phyloP scores from a whole-genome alignment of 192 early-diverging fungal species.

The Umbelopsis sp. region DNA sequence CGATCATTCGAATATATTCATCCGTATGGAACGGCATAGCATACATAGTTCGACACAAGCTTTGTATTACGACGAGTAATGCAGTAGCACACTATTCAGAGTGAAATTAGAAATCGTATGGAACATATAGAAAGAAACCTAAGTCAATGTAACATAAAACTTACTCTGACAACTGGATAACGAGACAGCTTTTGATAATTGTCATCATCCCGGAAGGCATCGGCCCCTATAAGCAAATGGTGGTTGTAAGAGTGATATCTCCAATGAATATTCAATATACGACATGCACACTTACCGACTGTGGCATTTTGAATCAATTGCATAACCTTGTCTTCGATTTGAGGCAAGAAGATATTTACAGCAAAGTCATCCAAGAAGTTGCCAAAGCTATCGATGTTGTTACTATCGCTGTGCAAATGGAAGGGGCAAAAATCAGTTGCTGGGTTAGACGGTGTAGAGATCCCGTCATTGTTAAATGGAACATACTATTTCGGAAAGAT shows the following conservation, averaged over 20 bases:
- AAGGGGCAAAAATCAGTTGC: constrained; percentile 21
- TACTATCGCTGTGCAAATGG: constrained; percentile 28
- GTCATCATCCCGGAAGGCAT: constrained; percentile 53
- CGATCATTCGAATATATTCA: constrained; percentile 72
- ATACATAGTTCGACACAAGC: constrained; percentile 61
- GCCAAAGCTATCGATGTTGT: constrained; percentile 52
- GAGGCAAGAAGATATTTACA: constrained; percentile 78
- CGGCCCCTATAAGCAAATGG: constrained; percentile 29
- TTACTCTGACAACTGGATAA: constrained; percentile 75
- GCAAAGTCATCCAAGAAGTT: constrained; percentile 80
- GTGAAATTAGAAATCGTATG: not conserved
- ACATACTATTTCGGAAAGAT: constrained; percentile 52
- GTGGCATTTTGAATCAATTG: constrained; percentile 69
- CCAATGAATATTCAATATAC: no score
- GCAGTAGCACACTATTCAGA: constrained; percentile 59
- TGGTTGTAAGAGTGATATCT: not conserved
- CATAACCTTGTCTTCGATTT: constrained; percentile 82
- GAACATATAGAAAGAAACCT: not conserved
- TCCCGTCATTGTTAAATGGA: not conserved
- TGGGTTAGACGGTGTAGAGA: not conserved
- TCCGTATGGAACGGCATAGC: constrained; percentile 68
- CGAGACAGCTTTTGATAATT: constrained; percentile 52
- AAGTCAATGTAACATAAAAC: not conserved
- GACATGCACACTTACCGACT: constrained; percentile 44
- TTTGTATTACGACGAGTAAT: constrained; percentile 61